Percentiles rank a stretch among this genome's conserved stretches.
These are phyloP conservation scores for Chlamydomonas reinhardtii DNA, from an alignment of 163 green algal genomes.

Conservation along the genomic window DNA sequence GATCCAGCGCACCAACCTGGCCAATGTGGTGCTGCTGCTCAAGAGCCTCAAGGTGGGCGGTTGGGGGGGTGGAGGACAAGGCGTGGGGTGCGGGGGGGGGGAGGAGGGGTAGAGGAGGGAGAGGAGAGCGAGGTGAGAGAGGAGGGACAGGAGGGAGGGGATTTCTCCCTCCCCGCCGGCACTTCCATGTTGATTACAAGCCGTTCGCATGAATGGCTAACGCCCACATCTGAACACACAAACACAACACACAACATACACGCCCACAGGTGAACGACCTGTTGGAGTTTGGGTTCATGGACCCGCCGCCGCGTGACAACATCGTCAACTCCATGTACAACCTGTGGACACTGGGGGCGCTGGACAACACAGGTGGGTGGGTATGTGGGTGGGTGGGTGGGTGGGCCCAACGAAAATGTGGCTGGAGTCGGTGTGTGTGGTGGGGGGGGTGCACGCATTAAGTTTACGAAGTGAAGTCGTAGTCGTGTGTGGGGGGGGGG, in stretches of 20 bases:
- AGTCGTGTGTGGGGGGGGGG: too few relatives aligned
- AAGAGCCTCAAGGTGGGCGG: slow-evolving; percentile 90
- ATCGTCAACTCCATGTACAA: slow-evolving; percentile 98
- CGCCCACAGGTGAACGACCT: slow-evolving; percentile 87
- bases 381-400: neutral
- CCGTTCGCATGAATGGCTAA: too few relatives aligned
- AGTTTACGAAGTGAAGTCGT: too few relatives aligned
- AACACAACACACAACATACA: neutral
- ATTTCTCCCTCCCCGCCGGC: too few relatives aligned
- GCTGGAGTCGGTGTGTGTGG: too few relatives aligned
- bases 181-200: too few relatives aligned
- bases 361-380: slow-evolving; percentile 89
- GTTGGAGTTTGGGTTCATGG: slow-evolving; percentile 98
- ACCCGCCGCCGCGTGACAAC: slow-evolving; percentile 93
- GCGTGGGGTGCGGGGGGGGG: too few relatives aligned
- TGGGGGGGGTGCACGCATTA: neutral
- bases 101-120: neutral
- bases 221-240: too few relatives aligned
- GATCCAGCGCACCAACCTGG: slow-evolving; percentile 96
- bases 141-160: too few relatives aligned
- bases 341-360: slow-evolving; percentile 93
- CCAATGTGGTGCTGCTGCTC: slow-evolving; percentile 97
- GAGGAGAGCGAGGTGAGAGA: too few relatives aligned
- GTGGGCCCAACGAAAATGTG: too few relatives aligned
- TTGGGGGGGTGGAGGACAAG: neutral